These are phyloP conservation scores for Coniophora puteana DNA, from an alignment of 1,284 basidiomycete species.

Conservation along the genomic window DNA sequence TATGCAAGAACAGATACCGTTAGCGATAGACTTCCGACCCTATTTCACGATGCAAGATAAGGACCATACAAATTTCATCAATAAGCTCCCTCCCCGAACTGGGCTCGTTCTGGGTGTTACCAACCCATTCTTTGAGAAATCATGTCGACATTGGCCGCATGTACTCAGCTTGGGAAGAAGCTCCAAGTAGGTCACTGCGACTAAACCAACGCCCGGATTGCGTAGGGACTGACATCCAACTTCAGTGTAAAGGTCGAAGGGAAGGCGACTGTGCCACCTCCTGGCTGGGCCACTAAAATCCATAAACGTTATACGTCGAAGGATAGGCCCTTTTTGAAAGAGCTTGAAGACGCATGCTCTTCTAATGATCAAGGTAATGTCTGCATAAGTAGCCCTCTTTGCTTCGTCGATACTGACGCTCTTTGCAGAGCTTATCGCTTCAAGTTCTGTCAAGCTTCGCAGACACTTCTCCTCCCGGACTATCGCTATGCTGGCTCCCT, in stretches of 20 bases:
- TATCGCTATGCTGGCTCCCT: conserved; percentile 84
- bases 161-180: conserved; percentile 63
- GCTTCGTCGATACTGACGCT: conserved; percentile 1
- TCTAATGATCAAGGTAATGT: conserved; percentile 50
- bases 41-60: conserved; percentile 96
- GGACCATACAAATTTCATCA: conserved; percentile 76
- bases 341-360: conserved; percentile 55
- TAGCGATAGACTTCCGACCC: conserved; percentile 84
- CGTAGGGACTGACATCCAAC: conserved; percentile 1
- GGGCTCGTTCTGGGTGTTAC: conserved; percentile 90
- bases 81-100: conserved; percentile 79
- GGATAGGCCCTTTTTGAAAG: conserved; percentile 71
- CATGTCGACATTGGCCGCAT: conserved; percentile 92
- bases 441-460: conserved; percentile 67
- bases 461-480: conserved; percentile 88
- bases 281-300: conserved; percentile 75
- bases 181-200: conserved; percentile 32
- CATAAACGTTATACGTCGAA: conserved; percentile 87
- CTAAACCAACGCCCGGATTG: not conserved
- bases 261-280: conserved; percentile 34
- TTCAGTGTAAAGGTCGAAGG: conserved; percentile 7
- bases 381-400: not conserved
- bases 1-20: conserved; percentile 59
- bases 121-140: conserved; percentile 90
- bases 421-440: conserved; percentile 47